Percentiles rank a stretch among this genome's conserved stretches.
Evolutionary conservation across 176 grass and related monocot species (phyloP).

Genomic region (Guadua angustifolia): DNA sequence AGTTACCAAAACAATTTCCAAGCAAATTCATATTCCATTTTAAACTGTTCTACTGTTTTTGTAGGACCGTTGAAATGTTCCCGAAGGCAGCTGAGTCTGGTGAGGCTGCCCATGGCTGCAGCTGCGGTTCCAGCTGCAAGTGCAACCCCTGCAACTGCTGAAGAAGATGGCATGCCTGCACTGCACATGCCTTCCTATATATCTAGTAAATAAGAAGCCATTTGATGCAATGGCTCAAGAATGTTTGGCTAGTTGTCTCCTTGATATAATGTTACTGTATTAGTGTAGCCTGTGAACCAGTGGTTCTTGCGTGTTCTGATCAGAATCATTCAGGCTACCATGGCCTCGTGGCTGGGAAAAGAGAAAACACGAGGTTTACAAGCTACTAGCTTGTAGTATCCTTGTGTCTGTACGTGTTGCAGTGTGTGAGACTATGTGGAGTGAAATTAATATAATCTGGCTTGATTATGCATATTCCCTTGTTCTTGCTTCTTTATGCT

Average conservation of each 20-base stretch:
- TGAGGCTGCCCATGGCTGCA: background rate
- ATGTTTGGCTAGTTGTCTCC: background rate
- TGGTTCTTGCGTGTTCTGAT: background rate
- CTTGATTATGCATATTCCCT: background rate
- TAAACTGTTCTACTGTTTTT: too few species aligned
- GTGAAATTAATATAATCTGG: constrained; percentile 13
- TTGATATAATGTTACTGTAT: too few species aligned
- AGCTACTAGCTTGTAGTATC: background rate
- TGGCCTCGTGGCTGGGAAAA: too few species aligned
- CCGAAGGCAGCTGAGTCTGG: constrained; percentile 4
- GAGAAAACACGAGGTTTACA: background rate
- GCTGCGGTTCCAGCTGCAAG: constrained; percentile 30
- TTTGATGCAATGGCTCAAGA: too few species aligned
- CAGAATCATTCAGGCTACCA: background rate
- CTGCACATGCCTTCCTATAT: background rate
- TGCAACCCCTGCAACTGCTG: constrained; percentile 47
- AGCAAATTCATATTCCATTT: background rate
- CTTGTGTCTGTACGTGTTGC: background rate
- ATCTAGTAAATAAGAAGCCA: background rate
- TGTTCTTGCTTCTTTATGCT: background rate
- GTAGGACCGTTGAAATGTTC: too few species aligned
- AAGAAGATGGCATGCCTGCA: background rate
- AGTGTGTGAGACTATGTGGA: background rate
- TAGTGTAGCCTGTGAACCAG: background rate
- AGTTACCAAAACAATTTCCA: background rate